Evolutionary conservation across 2,329 filamentous ascomycete genomes (phyloP), one percentile per base, ranked within the genome.

Genomic region (Colletotrichum eleusines): DNA sequence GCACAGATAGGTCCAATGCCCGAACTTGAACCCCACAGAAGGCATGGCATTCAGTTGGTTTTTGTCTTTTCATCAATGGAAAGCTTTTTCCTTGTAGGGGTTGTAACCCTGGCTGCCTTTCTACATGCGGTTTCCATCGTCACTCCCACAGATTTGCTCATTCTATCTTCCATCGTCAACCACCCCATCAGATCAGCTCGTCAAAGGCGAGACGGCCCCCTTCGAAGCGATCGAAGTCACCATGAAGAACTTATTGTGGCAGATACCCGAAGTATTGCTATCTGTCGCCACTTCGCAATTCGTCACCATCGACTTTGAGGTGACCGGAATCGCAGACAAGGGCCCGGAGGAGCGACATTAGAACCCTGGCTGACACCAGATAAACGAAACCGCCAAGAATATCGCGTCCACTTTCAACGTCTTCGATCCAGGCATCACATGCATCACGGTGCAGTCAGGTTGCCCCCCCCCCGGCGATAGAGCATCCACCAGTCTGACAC

Each of bases 351-450:
- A 5, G 28, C n/a, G n/a, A n/a, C n/a, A n/a, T n/a, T n/a, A n/a
- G n/a, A n/a, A n/a, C n/a, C n/a, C n/a, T n/a, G n/a, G n/a, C n/a
- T n/a, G n/a, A n/a, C n/a, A n/a, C n/a, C n/a, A n/a, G n/a, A n/a
- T n/a, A n/a, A 65, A 2, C 14, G 28, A n/a, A 16, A 46, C 23
- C 59, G 53, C 20, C 0, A 33, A 73, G 51, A 71, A 74, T 11
- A 78, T 76, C 1, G 78, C 80, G 1, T 71, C 76, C 14, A 75
- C 67, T 1, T 82, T 78, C 61, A 76, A 78, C 31, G 74, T 81
- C 12, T 62, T 83, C 2, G 78, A 83, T 62, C 54, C 83, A 9
- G 81, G 81, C 7, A 61, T 83, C 28, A 82, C 80, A 0, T 82
- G 78, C 42, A 51, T 80, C 33, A 62, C 38, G 4, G 58, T 66